Evolutionary conservation across 495 filamentous ascomycete species (phyloP), one percentile per base, ranked within the genome.

Genomic region (Hypoxylon intermedium): DNA sequence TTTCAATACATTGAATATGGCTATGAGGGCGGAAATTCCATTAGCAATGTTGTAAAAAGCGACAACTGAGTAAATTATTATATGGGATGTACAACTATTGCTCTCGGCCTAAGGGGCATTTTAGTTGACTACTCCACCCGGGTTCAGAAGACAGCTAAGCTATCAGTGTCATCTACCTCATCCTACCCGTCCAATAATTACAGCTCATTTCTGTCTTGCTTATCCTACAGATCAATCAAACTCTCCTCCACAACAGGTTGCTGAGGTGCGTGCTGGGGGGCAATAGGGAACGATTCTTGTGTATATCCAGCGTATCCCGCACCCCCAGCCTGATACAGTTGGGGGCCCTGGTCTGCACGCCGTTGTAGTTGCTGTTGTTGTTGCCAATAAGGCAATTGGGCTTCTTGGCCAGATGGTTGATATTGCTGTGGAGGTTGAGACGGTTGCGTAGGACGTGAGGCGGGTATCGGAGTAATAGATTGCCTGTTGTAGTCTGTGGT

Each of bases 171-270:
- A 41, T 56, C 30, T 52, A 42, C 36, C 31, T 30, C 46, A 23
- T 28, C 5, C 7, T 37, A 18, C 6, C 43, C 41, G 12, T 9
- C 2, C 18, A 23, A 40, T 9, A 50, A 5, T 12, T 9, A 23
- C 24, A 26, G 19, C 3, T 16, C 15, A 38, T 19, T 15, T 9
- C 13, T 19, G 20, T 6, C 9, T 7, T 44, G 12, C 5, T 34
- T 15, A 36, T 40, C 20, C 74, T 75, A 91, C 52, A 91, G 77
- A 69, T 98, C 93, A 75, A 98, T 98, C 72, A 98, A 76, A 66
- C 89, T 92, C 74, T 98, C 93, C 74, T 98, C 93, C 53, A 91
- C 79, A 11, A 84, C 82, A 9, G 84, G 79, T 50, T 85, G 78
- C 53, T 83, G 80, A 24, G 84, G 79, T 61, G 89, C 82, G 63